Conservation (phyloP, 2,329 filamentous ascomycete genomes). For the Elsinoe fawcettii region DNA sequence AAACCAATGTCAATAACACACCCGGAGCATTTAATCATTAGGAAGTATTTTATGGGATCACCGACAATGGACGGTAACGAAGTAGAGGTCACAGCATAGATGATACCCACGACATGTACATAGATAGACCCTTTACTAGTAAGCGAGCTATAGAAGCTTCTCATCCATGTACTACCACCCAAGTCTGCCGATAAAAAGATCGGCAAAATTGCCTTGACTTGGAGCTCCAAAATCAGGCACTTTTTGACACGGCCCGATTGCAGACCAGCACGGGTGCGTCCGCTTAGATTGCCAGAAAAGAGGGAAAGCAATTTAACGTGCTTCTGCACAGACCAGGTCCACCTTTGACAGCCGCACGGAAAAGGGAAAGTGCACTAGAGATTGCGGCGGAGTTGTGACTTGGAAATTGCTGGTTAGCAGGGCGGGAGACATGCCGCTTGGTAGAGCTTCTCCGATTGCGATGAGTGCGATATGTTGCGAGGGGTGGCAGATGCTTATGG, state of each 20-base stretch:
- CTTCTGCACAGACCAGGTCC: not conserved
- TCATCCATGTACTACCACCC: not conserved
- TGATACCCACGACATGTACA: constrained; percentile 3
- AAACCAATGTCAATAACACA: not conserved
- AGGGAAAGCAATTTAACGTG: constrained; percentile 2
- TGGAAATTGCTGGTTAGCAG: not conserved
- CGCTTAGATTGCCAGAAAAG: not conserved
- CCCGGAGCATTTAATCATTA: not conserved
- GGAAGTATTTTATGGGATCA: not conserved
- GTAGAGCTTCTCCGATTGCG: not conserved
- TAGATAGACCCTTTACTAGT: not conserved
- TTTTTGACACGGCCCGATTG: not conserved
- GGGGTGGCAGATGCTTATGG: too few species aligned
- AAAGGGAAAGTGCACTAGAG: not conserved
- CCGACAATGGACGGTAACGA: not conserved
- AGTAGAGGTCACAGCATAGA: not conserved
- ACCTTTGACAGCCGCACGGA: constrained; percentile 4
- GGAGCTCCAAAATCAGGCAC: not conserved
- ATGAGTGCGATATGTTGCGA: too few species aligned
- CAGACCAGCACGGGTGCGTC: not conserved
- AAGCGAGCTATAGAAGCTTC: not conserved
- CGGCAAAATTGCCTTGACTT: not conserved
- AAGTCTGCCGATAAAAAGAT: not conserved
- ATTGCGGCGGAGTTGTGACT: constrained; percentile 6
- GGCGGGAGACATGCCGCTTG: not conserved